Conservation (phyloP, 176 grass and related monocot species). For the Canna indica region DNA sequence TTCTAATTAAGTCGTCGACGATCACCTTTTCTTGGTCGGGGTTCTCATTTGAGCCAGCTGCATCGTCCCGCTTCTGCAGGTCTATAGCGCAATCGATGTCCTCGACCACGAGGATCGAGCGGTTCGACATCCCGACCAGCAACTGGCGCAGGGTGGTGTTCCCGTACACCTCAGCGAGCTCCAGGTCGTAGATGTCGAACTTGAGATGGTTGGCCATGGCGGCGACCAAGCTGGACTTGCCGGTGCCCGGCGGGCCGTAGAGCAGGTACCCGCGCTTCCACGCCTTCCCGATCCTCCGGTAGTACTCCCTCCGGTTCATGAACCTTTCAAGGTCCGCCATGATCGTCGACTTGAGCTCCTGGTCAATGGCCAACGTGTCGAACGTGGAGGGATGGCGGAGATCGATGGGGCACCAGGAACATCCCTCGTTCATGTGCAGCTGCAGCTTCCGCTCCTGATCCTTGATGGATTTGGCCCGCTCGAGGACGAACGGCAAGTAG, state of each 20-base stretch:
- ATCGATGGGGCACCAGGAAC: conserved; percentile 48
- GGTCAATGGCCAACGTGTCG: conserved; percentile 65
- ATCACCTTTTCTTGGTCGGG: conserved; percentile 45
- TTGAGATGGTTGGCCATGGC: conserved; percentile 92
- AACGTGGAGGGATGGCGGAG: conserved; percentile 84
- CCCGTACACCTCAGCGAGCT: conserved; percentile 68
- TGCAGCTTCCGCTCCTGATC: conserved; percentile 55
- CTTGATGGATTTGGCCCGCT: conserved; percentile 45
- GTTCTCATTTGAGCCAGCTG: background rate
- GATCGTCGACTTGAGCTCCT: conserved; percentile 38
- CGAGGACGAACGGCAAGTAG: conserved; percentile 68
- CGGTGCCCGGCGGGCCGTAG: conserved; percentile 71
- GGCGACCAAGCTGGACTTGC: conserved; percentile 86
- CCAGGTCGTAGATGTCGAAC: conserved; percentile 89
- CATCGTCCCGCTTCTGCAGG: conserved; percentile 43
- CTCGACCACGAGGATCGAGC: conserved; percentile 79
- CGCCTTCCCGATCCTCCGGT: conserved; percentile 73
- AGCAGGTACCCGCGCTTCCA: conserved; percentile 92
- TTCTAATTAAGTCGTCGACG: too few species aligned
- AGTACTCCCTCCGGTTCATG: conserved; percentile 67
- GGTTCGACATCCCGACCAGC: conserved; percentile 63
- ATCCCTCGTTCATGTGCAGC: conserved; percentile 80
- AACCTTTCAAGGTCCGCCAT: conserved; percentile 78
- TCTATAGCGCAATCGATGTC: conserved; percentile 80
- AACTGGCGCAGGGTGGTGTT: conserved; percentile 47